Percentiles rank a stretch among this genome's conserved stretches.
These are phyloP conservation scores for Phaeosphaeria sp. DNA, from an alignment of 2,329 filamentous ascomycete species.

Conservation along the genomic window DNA sequence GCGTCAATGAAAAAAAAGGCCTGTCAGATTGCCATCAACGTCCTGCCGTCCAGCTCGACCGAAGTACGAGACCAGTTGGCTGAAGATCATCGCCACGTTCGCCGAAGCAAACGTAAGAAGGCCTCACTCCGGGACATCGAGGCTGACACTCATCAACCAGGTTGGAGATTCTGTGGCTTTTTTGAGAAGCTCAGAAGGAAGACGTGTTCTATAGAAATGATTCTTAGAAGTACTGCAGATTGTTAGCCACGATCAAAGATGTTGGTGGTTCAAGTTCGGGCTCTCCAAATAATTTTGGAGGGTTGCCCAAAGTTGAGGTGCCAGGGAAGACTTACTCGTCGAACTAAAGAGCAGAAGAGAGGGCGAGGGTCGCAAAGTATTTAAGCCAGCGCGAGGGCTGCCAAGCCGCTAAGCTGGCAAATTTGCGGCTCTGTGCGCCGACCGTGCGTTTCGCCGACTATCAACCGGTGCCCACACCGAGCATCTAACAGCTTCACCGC, in stretches of 20 bases:
- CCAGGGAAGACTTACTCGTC: background rate
- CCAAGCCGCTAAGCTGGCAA: background rate
- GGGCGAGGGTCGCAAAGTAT: background rate
- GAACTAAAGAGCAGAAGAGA: background rate
- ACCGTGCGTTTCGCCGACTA: background rate
- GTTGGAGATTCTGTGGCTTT: slow-evolving; percentile 87
- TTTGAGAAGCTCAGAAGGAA: slow-evolving; percentile 88
- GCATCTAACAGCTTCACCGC: background rate
- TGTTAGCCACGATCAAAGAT: background rate
- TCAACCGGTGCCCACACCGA: background rate
- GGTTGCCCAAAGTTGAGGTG: background rate
- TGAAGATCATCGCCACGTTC: slow-evolving; percentile 95
- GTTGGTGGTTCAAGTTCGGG: background rate
- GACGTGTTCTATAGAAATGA: slow-evolving; percentile 94
- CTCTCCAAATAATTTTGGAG: background rate
- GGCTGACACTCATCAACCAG: slow-evolving; percentile 90
- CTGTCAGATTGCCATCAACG: slow-evolving; percentile 87
- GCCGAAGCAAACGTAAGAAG: slow-evolving; percentile 72
- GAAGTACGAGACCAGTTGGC: slow-evolving; percentile 75
- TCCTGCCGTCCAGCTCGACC: slow-evolving; percentile 80
- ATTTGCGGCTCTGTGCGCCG: slow-evolving; percentile 4
- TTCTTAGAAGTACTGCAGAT: background rate
- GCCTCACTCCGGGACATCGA: slow-evolving; percentile 89
- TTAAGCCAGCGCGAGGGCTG: background rate
- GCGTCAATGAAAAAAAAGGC: slow-evolving; percentile 50